Conservation (phyloP, 495 filamentous ascomycete species). For the Annulohypoxylon maeteangense region DNA sequence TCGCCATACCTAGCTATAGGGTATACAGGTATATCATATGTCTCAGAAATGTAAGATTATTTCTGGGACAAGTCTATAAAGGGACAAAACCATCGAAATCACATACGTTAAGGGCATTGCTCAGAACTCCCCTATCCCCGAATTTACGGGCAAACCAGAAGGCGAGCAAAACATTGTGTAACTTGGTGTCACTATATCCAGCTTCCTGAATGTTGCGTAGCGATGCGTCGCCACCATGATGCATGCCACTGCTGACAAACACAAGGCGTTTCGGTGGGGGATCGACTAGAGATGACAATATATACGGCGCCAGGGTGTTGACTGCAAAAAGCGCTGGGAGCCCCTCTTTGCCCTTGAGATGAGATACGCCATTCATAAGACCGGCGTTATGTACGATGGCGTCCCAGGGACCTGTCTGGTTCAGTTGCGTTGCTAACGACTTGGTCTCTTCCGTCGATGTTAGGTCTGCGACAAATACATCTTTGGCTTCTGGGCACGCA, state of each 20-base stretch:
- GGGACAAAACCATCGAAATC: not conserved
- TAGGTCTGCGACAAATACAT: conserved; percentile 63
- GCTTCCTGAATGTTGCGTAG: conserved; percentile 42
- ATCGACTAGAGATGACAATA: conserved; percentile 62
- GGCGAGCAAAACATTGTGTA: conserved; percentile 65
- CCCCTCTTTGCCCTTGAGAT: conserved; percentile 54
- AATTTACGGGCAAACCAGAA: conserved; percentile 64
- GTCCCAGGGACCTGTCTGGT: conserved; percentile 62
- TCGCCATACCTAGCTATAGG: not conserved
- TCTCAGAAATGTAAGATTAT: not conserved
- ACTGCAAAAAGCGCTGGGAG: conserved; percentile 65
- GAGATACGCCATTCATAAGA: conserved; percentile 54
- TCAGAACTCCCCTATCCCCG: conserved; percentile 56
- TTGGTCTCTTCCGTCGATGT: conserved; percentile 65
- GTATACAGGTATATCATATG: not conserved
- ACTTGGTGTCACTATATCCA: conserved; percentile 63
- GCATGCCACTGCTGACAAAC: conserved; percentile 63
- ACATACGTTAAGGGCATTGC: conserved; percentile 58
- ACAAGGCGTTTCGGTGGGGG: conserved; percentile 62
- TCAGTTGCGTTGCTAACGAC: conserved; percentile 61
- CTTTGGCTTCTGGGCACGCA: conserved; percentile 60
- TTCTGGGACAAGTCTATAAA: not conserved
- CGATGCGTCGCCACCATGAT: conserved; percentile 58
- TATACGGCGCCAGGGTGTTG: conserved; percentile 68
- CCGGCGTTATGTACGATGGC: conserved; percentile 69